Percentiles rank a stretch among this genome's conserved stretches.
Evolutionary conservation across 768 basidiomycete species (phyloP).

Genomic region (Russula abietina): DNA sequence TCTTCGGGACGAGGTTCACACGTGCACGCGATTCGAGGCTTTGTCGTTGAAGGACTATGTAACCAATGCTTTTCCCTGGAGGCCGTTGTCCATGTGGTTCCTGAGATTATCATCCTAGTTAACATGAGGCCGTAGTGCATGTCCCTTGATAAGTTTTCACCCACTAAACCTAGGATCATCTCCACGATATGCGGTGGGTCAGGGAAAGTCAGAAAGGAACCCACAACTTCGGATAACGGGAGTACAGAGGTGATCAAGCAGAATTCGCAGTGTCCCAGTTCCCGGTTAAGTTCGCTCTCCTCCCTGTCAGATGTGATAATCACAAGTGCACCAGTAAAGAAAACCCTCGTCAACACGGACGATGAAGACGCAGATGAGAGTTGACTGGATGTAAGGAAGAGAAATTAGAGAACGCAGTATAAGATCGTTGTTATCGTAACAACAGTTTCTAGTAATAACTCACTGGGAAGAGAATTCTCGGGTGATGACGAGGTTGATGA

Average conservation of each 20-base stretch:
- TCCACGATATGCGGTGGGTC: too few species aligned
- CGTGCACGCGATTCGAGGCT: too few species aligned
- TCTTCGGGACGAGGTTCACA: too few species aligned
- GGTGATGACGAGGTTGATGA: too few species aligned
- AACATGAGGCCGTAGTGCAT: too few species aligned
- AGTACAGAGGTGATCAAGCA: constrained; percentile 6
- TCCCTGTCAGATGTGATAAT: neutral
- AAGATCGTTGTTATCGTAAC: too few species aligned
- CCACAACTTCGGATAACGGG: constrained; percentile 1
- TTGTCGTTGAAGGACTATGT: too few species aligned
- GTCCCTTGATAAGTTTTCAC: too few species aligned
- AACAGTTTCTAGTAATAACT: too few species aligned
- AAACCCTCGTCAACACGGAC: neutral
- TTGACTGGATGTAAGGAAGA: constrained; percentile 7
- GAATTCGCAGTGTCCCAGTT: neutral
- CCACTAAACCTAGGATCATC: neutral
- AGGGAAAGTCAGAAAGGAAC: too few species aligned
- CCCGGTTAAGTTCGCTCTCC: neutral
- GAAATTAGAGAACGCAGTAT: neutral
- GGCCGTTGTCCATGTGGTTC: neutral
- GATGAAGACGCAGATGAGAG: neutral
- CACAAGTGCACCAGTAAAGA: neutral
- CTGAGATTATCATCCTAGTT: too few species aligned
- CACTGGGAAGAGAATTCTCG: too few species aligned
- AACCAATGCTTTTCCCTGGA: neutral